A percentile compares a stretch with the other conserved stretches of the same genome.
Evolutionary conservation across 345 rosid species (phyloP).

Genomic region (Odontarrhena argentea): DNA sequence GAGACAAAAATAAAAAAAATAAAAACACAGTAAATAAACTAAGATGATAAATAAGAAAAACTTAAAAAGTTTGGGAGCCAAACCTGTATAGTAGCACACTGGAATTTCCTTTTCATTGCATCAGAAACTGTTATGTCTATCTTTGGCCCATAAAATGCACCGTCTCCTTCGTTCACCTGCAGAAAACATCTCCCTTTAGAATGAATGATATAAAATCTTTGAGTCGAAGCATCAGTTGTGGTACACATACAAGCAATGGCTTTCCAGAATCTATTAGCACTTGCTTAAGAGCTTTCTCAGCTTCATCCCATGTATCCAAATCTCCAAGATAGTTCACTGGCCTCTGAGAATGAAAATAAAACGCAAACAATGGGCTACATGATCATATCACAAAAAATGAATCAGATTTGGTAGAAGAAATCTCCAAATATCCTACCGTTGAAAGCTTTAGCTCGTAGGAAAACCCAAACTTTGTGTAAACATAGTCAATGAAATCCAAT

Average conservation of each 20-base stretch:
- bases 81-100: constrained; percentile 92
- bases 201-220: background rate
- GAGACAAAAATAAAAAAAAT: constrained; percentile 1
- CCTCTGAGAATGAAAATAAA: constrained; percentile 49
- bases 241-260: constrained; percentile 62
- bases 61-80: background rate
- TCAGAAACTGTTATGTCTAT: constrained; percentile 87
- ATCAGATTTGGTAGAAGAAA: background rate
- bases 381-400: background rate
- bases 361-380: constrained; percentile 1
- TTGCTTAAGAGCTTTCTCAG: constrained; percentile 70
- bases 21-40: constrained; percentile 1
- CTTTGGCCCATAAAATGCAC: constrained; percentile 93
- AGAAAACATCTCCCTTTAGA: constrained; percentile 10
- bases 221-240: background rate
- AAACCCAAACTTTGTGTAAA: constrained; percentile 65
- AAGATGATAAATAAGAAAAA: no score
- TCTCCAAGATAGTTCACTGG: constrained; percentile 79
- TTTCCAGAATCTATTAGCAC: constrained; percentile 72
- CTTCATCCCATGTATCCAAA: constrained; percentile 74
- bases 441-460: constrained; percentile 85
- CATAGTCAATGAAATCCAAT: constrained; percentile 69
- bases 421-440: constrained; percentile 53
- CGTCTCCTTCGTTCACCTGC: constrained; percentile 80
- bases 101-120: constrained; percentile 78